Percentiles rank a stretch among this genome's conserved stretches.
These are phyloP conservation scores for Aspergillus panamensis DNA, from an alignment of 495 filamentous ascomycete genomes.

Conservation along the genomic window DNA sequence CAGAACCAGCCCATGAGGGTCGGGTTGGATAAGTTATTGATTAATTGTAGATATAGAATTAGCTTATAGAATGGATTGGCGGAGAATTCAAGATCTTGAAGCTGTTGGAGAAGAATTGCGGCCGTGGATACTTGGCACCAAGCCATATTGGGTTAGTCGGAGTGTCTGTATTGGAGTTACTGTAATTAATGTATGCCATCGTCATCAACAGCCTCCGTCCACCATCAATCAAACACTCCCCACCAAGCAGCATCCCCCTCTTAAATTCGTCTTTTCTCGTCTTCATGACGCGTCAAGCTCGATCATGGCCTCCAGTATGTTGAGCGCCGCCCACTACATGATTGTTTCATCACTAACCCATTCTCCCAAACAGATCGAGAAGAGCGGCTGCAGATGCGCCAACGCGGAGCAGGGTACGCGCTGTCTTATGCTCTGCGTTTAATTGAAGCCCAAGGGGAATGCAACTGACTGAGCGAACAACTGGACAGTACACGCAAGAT, in stretches of 20 bases:
- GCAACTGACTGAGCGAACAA: conserved; percentile 19
- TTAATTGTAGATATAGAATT: background rate
- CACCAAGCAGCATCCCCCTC: conserved; percentile 4
- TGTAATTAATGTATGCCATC: conserved; percentile 1
- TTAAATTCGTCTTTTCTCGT: conserved; percentile 9
- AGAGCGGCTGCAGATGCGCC: conserved; percentile 55
- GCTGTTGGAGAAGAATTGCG: too few relatives aligned
- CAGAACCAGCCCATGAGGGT: conserved; percentile 66
- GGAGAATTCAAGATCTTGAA: background rate
- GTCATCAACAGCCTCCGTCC: conserved; percentile 1
- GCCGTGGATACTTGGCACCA: conserved; percentile 13
- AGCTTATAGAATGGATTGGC: background rate
- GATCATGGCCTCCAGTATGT: conserved; percentile 45
- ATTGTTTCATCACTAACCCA: conserved; percentile 19
- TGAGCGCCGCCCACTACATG: background rate
- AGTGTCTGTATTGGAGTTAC: background rate
- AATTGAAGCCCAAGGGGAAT: conserved; percentile 9
- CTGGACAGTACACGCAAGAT: conserved; percentile 42
- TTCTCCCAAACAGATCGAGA: conserved; percentile 41
- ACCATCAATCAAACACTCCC: conserved; percentile 6
- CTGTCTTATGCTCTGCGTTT: conserved; percentile 20
- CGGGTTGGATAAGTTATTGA: background rate
- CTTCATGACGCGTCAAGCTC: conserved; percentile 33
- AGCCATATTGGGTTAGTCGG: conserved; percentile 17
- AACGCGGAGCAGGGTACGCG: conserved; percentile 57